These are phyloP conservation scores for Spergularia azorica DNA, from an alignment of 179 eudicot genomes.

Conservation along the genomic window DNA sequence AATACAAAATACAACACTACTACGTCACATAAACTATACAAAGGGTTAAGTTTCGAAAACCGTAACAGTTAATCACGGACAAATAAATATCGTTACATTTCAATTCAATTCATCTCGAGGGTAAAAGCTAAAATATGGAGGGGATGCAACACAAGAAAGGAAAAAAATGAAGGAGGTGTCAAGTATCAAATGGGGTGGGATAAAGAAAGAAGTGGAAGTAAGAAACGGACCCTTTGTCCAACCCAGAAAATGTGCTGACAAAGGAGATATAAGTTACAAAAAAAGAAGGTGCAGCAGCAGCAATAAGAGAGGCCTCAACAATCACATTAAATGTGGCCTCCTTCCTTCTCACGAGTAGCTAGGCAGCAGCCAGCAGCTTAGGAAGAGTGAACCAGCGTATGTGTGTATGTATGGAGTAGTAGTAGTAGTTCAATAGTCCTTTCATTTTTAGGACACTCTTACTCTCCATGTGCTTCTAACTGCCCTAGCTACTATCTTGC, in stretches of 20 bases:
- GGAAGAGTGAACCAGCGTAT: neutral
- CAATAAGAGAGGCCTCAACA: neutral
- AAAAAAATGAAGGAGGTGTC: neutral
- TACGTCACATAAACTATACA: too few relatives aligned
- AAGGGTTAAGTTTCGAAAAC: too few relatives aligned
- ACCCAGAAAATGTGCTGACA: conserved; percentile 34
- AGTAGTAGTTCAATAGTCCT: conserved; percentile 25
- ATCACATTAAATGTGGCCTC: conserved; percentile 15
- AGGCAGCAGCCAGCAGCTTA: neutral
- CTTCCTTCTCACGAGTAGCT: neutral
- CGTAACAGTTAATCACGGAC: too few relatives aligned
- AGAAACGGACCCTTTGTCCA: conserved; percentile 20
- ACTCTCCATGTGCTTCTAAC: conserved; percentile 1
- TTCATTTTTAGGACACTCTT: conserved; percentile 14
- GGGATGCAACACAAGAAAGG: neutral
- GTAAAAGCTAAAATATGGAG: neutral
- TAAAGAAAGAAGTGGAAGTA: neutral
- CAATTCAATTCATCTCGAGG: too few relatives aligned
- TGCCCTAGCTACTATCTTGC: neutral
- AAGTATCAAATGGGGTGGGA: neutral
- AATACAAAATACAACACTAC: too few relatives aligned
- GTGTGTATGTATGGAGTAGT: neutral
- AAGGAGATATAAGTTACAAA: conserved; percentile 16
- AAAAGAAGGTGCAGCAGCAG: neutral
- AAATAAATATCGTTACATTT: too few relatives aligned